Percentiles rank a stretch among this genome's conserved stretches.
Conservation (phyloP, 2,329 filamentous ascomycete species). For the Harringtonia aguacate region DNA sequence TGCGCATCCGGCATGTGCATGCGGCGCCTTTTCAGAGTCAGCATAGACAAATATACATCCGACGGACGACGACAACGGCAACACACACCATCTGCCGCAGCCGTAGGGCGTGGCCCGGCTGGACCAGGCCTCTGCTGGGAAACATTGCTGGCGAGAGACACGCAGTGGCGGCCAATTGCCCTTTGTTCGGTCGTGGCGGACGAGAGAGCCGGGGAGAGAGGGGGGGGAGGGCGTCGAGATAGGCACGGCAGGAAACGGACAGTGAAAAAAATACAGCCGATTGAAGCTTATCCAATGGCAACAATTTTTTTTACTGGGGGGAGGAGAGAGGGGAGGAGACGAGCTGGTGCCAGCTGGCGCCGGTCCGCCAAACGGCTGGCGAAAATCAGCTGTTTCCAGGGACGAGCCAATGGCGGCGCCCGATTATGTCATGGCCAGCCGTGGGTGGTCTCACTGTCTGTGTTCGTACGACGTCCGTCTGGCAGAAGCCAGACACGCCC, state of each 20-base stretch:
- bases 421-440: too few species aligned
- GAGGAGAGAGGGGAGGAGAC: too few species aligned
- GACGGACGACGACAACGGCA: too few species aligned
- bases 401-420: not conserved
- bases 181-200: not conserved
- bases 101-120: constrained; percentile 31
- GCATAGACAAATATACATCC: not conserved
- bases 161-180: constrained; percentile 2
- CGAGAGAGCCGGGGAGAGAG: not conserved
- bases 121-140: constrained; percentile 40
- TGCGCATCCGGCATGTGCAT: not conserved
- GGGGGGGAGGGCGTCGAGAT: not conserved
- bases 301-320: not conserved
- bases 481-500: too few species aligned
- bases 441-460: too few species aligned
- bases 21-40: not conserved
- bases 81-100: constrained; percentile 26
- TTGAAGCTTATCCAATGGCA: too few species aligned
- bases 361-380: constrained; percentile 8
- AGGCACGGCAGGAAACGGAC: not conserved
- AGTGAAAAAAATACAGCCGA: too few species aligned
- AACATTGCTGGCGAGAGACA: constrained; percentile 30
- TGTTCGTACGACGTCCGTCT: too few species aligned
- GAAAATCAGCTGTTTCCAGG: not conserved
- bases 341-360: constrained; percentile 4